Evolutionary conservation across 2,329 filamentous ascomycete species (phyloP).

Genomic region (Albophoma yamanashiensis): DNA sequence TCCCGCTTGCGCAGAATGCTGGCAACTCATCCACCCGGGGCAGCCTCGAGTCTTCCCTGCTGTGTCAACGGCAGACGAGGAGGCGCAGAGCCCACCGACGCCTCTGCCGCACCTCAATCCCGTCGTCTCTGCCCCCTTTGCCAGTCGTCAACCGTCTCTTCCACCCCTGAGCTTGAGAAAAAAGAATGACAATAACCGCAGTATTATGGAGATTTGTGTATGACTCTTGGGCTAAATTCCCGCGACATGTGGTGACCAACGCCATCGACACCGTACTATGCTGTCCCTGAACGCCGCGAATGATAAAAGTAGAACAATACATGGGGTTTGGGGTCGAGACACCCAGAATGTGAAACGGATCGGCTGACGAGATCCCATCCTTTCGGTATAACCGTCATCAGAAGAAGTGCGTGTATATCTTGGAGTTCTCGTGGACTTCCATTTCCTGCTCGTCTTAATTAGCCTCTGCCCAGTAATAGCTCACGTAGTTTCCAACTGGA

Average conservation of each 20-base stretch:
- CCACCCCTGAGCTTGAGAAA: background rate
- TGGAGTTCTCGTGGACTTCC: slow-evolving; percentile 98
- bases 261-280: slow-evolving; percentile 48
- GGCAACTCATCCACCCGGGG: background rate
- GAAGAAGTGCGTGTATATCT: slow-evolving; percentile 99
- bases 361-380: slow-evolving; percentile 11
- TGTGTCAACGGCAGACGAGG: background rate
- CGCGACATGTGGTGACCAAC: slow-evolving; percentile 31
- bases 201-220: slow-evolving; percentile 27
- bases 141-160: background rate
- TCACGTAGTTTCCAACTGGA: background rate
- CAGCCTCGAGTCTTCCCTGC: background rate
- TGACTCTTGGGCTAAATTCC: slow-evolving; percentile 23
- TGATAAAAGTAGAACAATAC: slow-evolving; percentile 38
- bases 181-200: slow-evolving; percentile 4
- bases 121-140: background rate
- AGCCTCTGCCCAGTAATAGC: slow-evolving; percentile 14
- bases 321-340: slow-evolving; percentile 23
- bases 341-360: slow-evolving; percentile 15
- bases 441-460: slow-evolving; percentile 62
- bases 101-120: background rate
- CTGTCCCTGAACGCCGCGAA: slow-evolving; percentile 43
- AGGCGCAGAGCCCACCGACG: background rate
- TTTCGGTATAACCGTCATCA: slow-evolving; percentile 41
- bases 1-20: background rate